These are phyloP conservation scores for Hirschfeldia incana DNA, from an alignment of 345 rosid genomes.

Conservation along the genomic window DNA sequence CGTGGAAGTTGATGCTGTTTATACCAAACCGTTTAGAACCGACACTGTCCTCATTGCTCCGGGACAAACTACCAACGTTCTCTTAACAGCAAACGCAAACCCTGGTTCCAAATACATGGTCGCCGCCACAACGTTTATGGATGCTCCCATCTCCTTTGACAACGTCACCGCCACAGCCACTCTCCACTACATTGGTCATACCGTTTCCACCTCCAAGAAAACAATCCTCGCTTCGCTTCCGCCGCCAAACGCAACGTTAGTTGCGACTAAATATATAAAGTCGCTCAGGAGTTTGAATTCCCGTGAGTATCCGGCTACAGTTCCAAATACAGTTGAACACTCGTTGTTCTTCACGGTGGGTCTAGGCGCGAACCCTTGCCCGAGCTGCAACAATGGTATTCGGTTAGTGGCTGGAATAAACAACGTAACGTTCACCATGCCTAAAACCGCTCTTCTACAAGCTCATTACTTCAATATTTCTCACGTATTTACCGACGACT, in stretches of 20 bases:
- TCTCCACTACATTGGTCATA: conserved; percentile 33
- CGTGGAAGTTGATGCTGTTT: conserved; percentile 69
- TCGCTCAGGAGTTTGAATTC: conserved; percentile 74
- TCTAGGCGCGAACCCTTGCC: conserved; percentile 69
- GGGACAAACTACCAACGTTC: conserved; percentile 74
- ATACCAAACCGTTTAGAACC: conserved; percentile 67
- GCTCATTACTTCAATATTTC: conserved; percentile 73
- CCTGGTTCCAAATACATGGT: conserved; percentile 57
- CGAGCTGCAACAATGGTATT: conserved; percentile 54
- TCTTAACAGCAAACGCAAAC: conserved; percentile 48
- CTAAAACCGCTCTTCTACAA: conserved; percentile 56
- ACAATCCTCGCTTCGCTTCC: conserved; percentile 46
- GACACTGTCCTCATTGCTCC: conserved; percentile 55
- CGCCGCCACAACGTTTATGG: conserved; percentile 78
- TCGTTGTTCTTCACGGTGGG: conserved; percentile 66
- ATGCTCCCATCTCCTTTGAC: conserved; percentile 62
- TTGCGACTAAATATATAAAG: conserved; percentile 50
- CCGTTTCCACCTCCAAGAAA: conserved; percentile 36
- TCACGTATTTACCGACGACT: conserved; percentile 77
- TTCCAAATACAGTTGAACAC: conserved; percentile 65
- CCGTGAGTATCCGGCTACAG: conserved; percentile 47
- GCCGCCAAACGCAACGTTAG: conserved; percentile 60
- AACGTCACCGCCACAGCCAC: conserved; percentile 53
- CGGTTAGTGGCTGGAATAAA: conserved; percentile 72
- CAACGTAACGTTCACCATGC: conserved; percentile 81